phyloP scores from a whole-genome alignment of 306 rosid species.

The Glycine soja region DNA sequence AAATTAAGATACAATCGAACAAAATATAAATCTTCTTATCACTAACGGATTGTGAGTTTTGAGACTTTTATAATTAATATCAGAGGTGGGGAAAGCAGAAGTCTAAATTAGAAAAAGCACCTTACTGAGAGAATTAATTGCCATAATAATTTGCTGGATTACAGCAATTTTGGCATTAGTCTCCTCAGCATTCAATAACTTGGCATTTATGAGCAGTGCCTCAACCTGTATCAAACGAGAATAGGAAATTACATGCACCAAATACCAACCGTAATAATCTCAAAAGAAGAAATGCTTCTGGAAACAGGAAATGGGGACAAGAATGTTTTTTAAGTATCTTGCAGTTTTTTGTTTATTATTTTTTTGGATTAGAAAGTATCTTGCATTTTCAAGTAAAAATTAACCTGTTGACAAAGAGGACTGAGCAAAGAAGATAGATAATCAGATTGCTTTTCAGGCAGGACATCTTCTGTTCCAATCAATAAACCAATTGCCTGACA shows the following conservation, averaged over 20 bases:
- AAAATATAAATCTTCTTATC: neutral
- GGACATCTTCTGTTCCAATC: conserved; percentile 95
- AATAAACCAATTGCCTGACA: conserved; percentile 93
- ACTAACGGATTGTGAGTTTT: neutral
- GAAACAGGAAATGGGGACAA: neutral
- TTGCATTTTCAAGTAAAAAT: conserved; percentile 38
- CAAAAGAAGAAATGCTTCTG: neutral
- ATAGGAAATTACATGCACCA: conserved; percentile 27
- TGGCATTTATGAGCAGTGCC: conserved; percentile 68
- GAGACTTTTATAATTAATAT: conserved; percentile 7
- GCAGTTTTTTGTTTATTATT: neutral
- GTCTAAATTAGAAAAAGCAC: conserved; percentile 53
- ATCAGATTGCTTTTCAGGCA: conserved; percentile 79
- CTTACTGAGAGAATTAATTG: conserved; percentile 97
- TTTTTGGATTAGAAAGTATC: conserved; percentile 1
- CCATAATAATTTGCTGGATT: conserved; percentile 90
- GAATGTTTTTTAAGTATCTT: conserved; percentile 36
- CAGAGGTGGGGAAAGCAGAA: conserved; percentile 25
- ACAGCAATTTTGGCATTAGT: conserved; percentile 67
- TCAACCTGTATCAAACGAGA: conserved; percentile 70
- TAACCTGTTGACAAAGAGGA: conserved; percentile 93
- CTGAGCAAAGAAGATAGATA: conserved; percentile 91
- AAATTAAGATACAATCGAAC: neutral
- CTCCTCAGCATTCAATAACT: conserved; percentile 70
- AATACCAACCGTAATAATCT: conserved; percentile 32